These are phyloP conservation scores for Leavenworthia alabamica DNA, from an alignment of 345 rosid species.

Conservation along the genomic window DNA sequence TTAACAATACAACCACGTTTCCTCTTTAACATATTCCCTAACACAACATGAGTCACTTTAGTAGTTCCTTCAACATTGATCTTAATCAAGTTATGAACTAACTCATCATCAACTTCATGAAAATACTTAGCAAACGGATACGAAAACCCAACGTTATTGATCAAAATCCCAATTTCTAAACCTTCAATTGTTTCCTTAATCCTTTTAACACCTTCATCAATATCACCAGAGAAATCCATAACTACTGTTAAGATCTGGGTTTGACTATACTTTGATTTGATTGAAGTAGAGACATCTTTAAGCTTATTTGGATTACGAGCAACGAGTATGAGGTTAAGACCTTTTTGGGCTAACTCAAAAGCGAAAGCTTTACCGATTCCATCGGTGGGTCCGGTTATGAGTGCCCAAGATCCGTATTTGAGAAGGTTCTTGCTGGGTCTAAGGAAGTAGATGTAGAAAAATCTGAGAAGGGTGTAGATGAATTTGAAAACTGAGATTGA, in stretches of 20 bases:
- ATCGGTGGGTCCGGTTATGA: constrained; percentile 86
- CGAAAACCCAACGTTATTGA: constrained; percentile 86
- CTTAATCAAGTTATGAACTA: constrained; percentile 56
- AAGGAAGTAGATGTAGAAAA: constrained; percentile 79
- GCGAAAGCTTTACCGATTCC: constrained; percentile 93
- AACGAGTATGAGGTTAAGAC: constrained; percentile 74
- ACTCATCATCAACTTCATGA: constrained; percentile 75
- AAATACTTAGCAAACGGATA: constrained; percentile 92
- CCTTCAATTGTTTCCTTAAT: constrained; percentile 64
- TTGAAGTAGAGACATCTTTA: constrained; percentile 53
- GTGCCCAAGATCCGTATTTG: constrained; percentile 94
- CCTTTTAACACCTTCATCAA: constrained; percentile 62
- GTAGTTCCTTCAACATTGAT: constrained; percentile 90
- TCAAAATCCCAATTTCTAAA: constrained; percentile 70
- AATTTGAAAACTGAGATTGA: constrained; percentile 46
- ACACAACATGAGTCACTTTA: constrained; percentile 79
- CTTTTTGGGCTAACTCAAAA: constrained; percentile 65
- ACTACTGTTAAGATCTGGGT: constrained; percentile 58
- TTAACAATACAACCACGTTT: constrained; percentile 88
- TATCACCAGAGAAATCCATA: constrained; percentile 80
- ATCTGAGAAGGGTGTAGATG: constrained; percentile 38
- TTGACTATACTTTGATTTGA: constrained; percentile 43
- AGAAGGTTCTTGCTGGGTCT: constrained; percentile 76
- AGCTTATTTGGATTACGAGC: constrained; percentile 70
- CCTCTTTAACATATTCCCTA: constrained; percentile 73